Evolutionary conservation across 768 basidiomycete genomes (phyloP).

Genomic region (Grammothele lineata): DNA sequence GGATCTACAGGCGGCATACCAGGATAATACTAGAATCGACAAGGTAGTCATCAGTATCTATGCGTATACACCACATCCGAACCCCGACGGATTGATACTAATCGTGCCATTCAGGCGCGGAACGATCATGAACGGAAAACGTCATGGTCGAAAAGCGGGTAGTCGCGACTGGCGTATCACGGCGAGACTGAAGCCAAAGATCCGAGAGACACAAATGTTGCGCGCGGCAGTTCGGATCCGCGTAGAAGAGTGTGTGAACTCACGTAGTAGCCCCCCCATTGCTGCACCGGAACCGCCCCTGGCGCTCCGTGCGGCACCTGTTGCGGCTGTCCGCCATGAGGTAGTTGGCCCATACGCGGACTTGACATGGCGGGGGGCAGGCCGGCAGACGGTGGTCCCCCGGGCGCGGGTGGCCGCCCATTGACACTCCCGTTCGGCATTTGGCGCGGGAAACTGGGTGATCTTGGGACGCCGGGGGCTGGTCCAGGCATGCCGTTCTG

Average conservation of each 20-base stretch:
- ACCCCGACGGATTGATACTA: background rate
- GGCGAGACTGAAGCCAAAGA: too few relatives aligned
- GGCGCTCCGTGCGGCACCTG: conserved; percentile 43
- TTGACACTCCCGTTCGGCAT: conserved; percentile 58
- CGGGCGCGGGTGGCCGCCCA: conserved; percentile 30
- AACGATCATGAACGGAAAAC: too few relatives aligned
- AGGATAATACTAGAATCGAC: conserved; percentile 35
- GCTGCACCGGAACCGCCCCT: conserved; percentile 34
- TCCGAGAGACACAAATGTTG: too few relatives aligned
- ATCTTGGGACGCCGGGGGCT: conserved; percentile 41
- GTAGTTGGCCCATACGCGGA: conserved; percentile 61
- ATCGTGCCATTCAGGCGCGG: too few relatives aligned
- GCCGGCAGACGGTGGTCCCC: conserved; percentile 17
- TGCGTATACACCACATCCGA: background rate
- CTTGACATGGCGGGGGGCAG: conserved; percentile 56
- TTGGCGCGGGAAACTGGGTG: conserved; percentile 60
- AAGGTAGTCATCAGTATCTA: background rate
- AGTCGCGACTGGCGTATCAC: too few relatives aligned
- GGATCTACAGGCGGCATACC: conserved; percentile 36
- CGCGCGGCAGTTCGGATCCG: too few relatives aligned
- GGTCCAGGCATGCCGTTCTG: conserved; percentile 27
- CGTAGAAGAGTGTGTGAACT: too few relatives aligned
- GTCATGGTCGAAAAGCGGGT: too few relatives aligned
- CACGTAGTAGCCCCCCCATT: conserved; percentile 56
- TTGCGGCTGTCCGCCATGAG: conserved; percentile 49